phyloP scores from a whole-genome alignment of 2,329 filamentous ascomycete species.

The Torrubiellomyces zombiae region DNA sequence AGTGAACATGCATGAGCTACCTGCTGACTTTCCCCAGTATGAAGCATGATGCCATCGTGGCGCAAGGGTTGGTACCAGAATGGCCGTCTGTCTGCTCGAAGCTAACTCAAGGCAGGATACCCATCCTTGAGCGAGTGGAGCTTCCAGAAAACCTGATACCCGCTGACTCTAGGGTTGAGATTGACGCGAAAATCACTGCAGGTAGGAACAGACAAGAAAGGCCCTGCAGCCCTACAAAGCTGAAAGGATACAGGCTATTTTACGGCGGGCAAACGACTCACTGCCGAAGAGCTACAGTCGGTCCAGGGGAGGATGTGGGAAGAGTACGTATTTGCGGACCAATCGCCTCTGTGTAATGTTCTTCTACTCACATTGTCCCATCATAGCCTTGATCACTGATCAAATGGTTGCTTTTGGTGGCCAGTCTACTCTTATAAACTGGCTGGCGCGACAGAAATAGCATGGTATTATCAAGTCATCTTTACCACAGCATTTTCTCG shows the following conservation, averaged over 20 bases:
- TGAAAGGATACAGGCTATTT: slow-evolving; percentile 41
- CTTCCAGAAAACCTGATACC: slow-evolving; percentile 91
- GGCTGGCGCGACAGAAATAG: no score
- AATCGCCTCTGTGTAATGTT: no score
- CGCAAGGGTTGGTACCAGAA: slow-evolving; percentile 51
- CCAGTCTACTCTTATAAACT: no score
- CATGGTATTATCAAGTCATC: no score
- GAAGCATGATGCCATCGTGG: slow-evolving; percentile 81
- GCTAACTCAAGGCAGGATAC: slow-evolving; percentile 35
- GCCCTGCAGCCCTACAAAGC: background rate
- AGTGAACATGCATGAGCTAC: slow-evolving; percentile 9
- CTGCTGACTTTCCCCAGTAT: slow-evolving; percentile 35
- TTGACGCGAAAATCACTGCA: slow-evolving; percentile 94
- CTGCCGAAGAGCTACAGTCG: slow-evolving; percentile 65
- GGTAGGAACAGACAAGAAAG: slow-evolving; percentile 34
- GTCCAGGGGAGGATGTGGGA: slow-evolving; percentile 89
- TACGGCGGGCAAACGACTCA: slow-evolving; percentile 80
- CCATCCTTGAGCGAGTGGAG: slow-evolving; percentile 77
- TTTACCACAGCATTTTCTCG: no score
- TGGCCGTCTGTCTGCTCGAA: background rate
- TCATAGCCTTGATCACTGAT: no score
- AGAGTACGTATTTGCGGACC: slow-evolving; percentile 32
- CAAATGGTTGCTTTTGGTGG: background rate
- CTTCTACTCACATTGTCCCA: no score
- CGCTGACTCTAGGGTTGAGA: slow-evolving; percentile 90